Evolutionary conservation across 1,139 yeast genomes (phyloP).

Genomic region (Blastobotrys persicus): DNA sequence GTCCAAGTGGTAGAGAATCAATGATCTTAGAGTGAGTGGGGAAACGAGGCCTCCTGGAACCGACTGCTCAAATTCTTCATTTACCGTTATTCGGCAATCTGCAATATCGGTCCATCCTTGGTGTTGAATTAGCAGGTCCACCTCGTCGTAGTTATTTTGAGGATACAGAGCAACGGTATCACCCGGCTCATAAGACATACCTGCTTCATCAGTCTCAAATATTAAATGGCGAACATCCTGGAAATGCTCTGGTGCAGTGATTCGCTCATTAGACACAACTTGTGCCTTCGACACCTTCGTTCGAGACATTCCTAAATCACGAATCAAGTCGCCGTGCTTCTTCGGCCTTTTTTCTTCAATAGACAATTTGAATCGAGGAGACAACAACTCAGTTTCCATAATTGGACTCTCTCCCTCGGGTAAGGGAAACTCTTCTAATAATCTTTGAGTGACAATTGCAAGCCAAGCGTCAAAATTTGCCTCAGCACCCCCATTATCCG

Average conservation of each 20-base stretch:
- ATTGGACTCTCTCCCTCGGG: constrained; percentile 36
- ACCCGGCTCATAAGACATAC: constrained; percentile 59
- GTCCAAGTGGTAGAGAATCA: constrained; percentile 80
- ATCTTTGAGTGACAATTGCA: constrained; percentile 45
- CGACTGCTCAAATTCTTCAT: constrained; percentile 32
- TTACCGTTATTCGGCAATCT: constrained; percentile 46
- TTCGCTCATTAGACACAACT: constrained; percentile 50
- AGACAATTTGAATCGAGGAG: constrained; percentile 43
- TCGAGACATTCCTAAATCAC: constrained; percentile 35
- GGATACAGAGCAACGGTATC: constrained; percentile 81
- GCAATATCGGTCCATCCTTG: constrained; percentile 76
- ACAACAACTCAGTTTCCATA: constrained; percentile 44
- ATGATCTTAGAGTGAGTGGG: constrained; percentile 61
- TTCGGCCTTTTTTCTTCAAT: constrained; percentile 29
- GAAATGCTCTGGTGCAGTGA: constrained; percentile 72
- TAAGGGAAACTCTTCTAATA: constrained; percentile 35
- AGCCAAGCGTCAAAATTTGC: constrained; percentile 78
- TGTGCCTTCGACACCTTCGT: constrained; percentile 40
- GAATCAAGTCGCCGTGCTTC: constrained; percentile 25
- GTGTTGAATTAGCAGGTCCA: constrained; percentile 59
- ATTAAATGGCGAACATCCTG: constrained; percentile 80
- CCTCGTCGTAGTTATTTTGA: constrained; percentile 60
- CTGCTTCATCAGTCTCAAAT: constrained; percentile 32
- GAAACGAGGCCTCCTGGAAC: constrained; percentile 58
- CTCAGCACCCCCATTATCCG: constrained; percentile 64